These are phyloP conservation scores for Salix viminalis DNA, from an alignment of 345 rosid genomes.

Conservation along the genomic window DNA sequence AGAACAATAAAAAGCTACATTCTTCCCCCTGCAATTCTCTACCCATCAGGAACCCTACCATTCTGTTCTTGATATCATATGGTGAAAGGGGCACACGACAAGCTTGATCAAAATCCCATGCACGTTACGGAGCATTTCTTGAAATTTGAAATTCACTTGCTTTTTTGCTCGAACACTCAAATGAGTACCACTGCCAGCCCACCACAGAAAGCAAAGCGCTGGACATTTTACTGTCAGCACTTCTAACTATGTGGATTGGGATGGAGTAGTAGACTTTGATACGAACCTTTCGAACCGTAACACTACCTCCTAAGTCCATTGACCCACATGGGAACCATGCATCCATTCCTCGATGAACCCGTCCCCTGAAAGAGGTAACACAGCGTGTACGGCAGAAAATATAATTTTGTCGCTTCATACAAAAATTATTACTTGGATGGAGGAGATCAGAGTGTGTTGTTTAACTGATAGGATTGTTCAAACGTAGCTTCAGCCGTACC, in stretches of 20 bases:
- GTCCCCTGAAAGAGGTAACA: neutral
- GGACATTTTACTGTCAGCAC: neutral
- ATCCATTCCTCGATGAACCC: neutral
- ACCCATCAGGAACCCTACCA: neutral
- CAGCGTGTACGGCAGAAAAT: slow-evolving; percentile 18
- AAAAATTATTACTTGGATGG: neutral
- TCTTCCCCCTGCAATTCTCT: too few relatives aligned
- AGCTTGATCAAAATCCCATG: neutral
- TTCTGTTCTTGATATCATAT: neutral
- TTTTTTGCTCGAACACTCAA: neutral
- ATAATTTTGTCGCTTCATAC: neutral
- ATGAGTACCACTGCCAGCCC: neutral
- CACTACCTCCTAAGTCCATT: neutral
- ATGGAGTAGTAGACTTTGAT: neutral
- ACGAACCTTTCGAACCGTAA: neutral
- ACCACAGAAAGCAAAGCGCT: neutral
- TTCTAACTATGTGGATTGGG: neutral
- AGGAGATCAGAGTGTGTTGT: neutral
- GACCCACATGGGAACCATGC: neutral
- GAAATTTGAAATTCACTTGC: neutral
- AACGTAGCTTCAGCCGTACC: too few relatives aligned
- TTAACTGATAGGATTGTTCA: neutral
- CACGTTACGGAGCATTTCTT: neutral
- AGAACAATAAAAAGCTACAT: too few relatives aligned
- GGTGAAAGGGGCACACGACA: neutral